phyloP scores from a whole-genome alignment of 2,329 filamentous ascomycete species.

The Tolypocladium pustulatum region DNA sequence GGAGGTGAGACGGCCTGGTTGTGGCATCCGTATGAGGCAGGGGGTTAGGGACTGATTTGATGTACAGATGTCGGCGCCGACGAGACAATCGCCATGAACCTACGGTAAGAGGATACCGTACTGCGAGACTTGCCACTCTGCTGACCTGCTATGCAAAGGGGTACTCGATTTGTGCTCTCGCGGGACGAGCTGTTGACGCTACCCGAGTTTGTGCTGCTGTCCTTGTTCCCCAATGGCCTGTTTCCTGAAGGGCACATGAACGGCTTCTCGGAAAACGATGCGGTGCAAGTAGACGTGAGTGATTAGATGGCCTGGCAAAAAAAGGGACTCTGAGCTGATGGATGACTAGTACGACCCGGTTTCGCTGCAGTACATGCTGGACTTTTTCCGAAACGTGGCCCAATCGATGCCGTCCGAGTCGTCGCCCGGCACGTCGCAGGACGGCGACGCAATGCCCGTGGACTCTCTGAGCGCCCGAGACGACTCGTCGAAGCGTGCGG shows the following conservation, averaged over 20 bases:
- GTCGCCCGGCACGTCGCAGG: constrained; percentile 54
- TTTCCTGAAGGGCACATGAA: constrained; percentile 95
- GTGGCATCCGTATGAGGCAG: background rate
- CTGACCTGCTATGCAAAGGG: constrained; percentile 43
- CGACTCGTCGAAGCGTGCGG: constrained; percentile 83
- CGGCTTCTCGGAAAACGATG: constrained; percentile 82
- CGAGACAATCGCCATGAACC: constrained; percentile 89
- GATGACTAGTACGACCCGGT: constrained; percentile 76
- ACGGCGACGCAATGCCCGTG: constrained; percentile 52
- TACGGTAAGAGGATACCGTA: constrained; percentile 54
- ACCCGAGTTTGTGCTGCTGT: constrained; percentile 92
- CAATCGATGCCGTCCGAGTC: constrained; percentile 81
- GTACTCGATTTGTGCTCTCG: constrained; percentile 86
- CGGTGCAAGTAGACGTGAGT: constrained; percentile 95
- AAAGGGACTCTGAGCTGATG: background rate
- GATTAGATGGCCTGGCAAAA: background rate
- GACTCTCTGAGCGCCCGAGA: constrained; percentile 60
- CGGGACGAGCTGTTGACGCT: constrained; percentile 90
- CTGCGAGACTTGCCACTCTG: background rate
- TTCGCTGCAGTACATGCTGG: constrained; percentile 97
- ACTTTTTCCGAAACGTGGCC: constrained; percentile 93
- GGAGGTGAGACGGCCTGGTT: constrained; percentile 49
- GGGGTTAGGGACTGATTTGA: constrained; percentile 2
- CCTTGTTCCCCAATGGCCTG: constrained; percentile 96
- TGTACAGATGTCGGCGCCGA: constrained; percentile 68